Conservation (phyloP, 2,329 filamentous ascomycete species). For the Alternaria sp. region DNA sequence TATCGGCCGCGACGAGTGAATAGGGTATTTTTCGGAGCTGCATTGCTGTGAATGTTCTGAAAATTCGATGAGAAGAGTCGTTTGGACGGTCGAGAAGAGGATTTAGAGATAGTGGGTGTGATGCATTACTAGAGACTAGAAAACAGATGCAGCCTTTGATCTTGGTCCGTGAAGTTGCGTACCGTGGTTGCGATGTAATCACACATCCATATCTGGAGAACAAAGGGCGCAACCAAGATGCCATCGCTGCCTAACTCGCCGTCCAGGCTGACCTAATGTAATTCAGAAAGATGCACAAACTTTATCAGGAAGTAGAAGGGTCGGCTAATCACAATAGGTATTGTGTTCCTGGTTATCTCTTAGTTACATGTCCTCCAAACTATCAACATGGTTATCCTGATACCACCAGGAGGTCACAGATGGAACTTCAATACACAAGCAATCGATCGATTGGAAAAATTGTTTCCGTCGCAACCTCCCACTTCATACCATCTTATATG, state of each 20-base stretch:
- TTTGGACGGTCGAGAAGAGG: background rate
- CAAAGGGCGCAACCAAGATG: background rate
- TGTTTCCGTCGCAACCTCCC: background rate
- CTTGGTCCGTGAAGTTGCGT: background rate
- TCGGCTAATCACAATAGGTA: background rate
- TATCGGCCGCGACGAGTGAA: slow-evolving; percentile 8
- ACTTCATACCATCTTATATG: background rate
- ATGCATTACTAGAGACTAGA: background rate
- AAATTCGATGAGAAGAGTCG: background rate
- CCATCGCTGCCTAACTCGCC: background rate
- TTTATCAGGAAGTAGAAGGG: no score
- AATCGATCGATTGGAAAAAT: no score
- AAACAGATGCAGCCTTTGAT: background rate
- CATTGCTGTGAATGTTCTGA: background rate
- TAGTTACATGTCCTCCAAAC: background rate
- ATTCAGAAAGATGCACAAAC: background rate
- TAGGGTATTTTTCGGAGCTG: slow-evolving; percentile 18
- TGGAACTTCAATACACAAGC: no score
- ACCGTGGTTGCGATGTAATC: background rate
- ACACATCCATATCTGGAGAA: background rate
- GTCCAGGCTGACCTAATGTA: background rate
- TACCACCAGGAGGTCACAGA: no score
- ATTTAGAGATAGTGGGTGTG: no score
- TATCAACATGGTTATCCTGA: background rate
- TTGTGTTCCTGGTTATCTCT: background rate